phyloP scores from a whole-genome alignment of 139 green algal genomes.

The Klebsormidium nitens region DNA sequence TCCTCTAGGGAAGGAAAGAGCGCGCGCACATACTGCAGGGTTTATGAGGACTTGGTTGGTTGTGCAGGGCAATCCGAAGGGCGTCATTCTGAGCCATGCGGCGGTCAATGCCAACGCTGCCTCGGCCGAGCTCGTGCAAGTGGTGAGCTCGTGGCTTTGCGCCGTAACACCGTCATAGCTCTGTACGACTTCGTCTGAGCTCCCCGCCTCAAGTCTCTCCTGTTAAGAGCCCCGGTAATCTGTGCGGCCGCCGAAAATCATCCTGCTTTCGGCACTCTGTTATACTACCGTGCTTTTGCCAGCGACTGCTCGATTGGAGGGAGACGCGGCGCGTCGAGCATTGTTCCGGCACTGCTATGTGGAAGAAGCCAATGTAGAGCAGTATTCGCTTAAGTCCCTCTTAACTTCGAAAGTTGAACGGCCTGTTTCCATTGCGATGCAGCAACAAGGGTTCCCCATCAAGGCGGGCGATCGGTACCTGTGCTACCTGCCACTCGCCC shows the following conservation, averaged over 20 bases:
- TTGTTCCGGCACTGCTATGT: neutral
- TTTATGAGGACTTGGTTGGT: neutral
- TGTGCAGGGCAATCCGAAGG: slow-evolving; percentile 59
- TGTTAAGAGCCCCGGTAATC: neutral
- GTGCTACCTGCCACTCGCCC: slow-evolving; percentile 28
- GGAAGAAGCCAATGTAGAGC: neutral
- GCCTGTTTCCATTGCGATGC: neutral
- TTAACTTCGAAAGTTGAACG: neutral
- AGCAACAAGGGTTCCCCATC: neutral
- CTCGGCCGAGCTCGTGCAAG: neutral
- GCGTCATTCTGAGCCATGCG: slow-evolving; percentile 65
- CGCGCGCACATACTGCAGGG: neutral
- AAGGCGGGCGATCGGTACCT: slow-evolving; percentile 19
- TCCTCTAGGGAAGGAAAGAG: neutral
- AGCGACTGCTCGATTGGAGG: neutral
- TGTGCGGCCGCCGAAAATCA: neutral
- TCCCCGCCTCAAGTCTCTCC: neutral
- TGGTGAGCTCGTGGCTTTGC: neutral
- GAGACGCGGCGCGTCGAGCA: no score
- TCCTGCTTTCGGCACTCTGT: neutral
- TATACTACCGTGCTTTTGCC: neutral
- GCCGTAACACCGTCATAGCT: neutral
- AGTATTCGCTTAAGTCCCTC: neutral
- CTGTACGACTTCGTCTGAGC: neutral
- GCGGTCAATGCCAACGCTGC: slow-evolving; percentile 18